Evolutionary conservation across 2,329 filamentous ascomycete genomes (phyloP).

Genomic region (Cladosporium sp.): DNA sequence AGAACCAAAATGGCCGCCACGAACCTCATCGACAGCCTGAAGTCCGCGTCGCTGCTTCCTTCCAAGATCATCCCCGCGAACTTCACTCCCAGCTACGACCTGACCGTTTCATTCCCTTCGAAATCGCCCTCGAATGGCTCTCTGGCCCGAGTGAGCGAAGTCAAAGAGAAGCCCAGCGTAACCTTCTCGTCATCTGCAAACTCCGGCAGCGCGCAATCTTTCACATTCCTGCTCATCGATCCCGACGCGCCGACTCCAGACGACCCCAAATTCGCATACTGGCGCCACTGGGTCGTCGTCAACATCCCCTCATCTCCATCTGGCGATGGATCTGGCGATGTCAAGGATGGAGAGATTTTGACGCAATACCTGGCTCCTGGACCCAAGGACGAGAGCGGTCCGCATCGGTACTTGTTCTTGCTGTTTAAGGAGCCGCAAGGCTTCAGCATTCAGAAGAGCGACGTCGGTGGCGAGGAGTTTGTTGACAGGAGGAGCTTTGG

Average conservation of each 20-base stretch:
- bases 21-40: slow-evolving; percentile 30
- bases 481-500: slow-evolving; percentile 35
- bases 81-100: slow-evolving; percentile 42
- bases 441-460: slow-evolving; percentile 28
- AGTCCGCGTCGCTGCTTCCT: slow-evolving; percentile 33
- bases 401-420: slow-evolving; percentile 39
- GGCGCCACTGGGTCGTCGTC: slow-evolving; percentile 55
- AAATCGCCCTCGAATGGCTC: slow-evolving; percentile 42
- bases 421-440: slow-evolving; percentile 34
- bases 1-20: neutral
- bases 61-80: slow-evolving; percentile 42
- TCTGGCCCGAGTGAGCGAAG: slow-evolving; percentile 39
- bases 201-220: slow-evolving; percentile 45
- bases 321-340: slow-evolving; percentile 3
- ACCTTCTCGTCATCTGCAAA: slow-evolving; percentile 22
- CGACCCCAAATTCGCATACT: slow-evolving; percentile 57
- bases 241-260: slow-evolving; percentile 58
- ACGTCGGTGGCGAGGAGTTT: slow-evolving; percentile 41
- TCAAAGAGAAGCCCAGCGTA: slow-evolving; percentile 21
- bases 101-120: slow-evolving; percentile 25
- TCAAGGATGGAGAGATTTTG: slow-evolving; percentile 28
- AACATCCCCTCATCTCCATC: slow-evolving; percentile 22
- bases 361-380: slow-evolving; percentile 38
- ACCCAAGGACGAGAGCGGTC: slow-evolving; percentile 38
- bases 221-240: slow-evolving; percentile 54